phyloP scores from a whole-genome alignment of 2,329 filamentous ascomycete species.

The Calonectria hawksworthii region DNA sequence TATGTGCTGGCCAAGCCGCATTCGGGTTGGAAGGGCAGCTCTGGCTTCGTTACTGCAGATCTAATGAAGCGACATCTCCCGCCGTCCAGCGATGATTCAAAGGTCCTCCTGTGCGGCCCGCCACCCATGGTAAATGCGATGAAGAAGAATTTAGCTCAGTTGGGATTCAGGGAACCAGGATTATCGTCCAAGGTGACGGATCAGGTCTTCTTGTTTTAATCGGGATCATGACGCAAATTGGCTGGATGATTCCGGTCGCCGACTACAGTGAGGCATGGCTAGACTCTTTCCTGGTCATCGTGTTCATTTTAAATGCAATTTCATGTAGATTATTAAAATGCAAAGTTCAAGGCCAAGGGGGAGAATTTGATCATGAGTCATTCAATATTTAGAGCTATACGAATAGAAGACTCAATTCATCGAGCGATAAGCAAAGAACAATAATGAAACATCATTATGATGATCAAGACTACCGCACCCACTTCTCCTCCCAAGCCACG shows the following conservation, averaged over 20 bases:
- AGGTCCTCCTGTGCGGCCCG: not conserved
- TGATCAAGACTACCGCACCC: not conserved
- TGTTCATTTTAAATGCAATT: not conserved
- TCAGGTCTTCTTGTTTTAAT: not conserved
- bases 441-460: not conserved
- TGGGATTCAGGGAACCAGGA: slow-evolving; percentile 1
- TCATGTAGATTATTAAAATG: not conserved
- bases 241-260: not conserved
- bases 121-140: not conserved
- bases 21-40: not conserved
- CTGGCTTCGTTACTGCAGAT: not conserved
- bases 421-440: not conserved
- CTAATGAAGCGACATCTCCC: not conserved
- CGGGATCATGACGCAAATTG: not conserved
- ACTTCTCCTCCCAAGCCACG: not conserved
- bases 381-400: not conserved
- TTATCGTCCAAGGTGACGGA: not conserved
- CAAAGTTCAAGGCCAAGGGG: not conserved
- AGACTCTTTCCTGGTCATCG: not conserved
- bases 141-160: not conserved
- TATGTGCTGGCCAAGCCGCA: not conserved
- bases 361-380: not conserved
- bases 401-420: not conserved
- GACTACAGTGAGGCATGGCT: not conserved
- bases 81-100: not conserved